phyloP scores from a whole-genome alignment of 768 basidiomycete species.

The Lactifluus piperatus region DNA sequence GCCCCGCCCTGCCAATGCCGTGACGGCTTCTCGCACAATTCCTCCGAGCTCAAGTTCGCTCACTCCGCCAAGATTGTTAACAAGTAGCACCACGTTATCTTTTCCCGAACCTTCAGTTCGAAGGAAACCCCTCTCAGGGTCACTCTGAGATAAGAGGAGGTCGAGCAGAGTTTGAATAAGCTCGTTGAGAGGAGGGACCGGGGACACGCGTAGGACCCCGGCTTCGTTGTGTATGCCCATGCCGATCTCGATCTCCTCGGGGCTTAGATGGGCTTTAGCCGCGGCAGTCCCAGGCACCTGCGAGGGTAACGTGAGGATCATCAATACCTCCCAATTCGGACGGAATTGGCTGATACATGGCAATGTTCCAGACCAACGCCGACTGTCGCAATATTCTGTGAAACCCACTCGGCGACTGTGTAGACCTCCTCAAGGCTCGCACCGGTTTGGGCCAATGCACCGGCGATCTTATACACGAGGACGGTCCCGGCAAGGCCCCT shows the following conservation, averaged over 20 bases:
- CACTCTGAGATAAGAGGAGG: slow-evolving; percentile 60
- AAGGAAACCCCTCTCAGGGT: slow-evolving; percentile 71
- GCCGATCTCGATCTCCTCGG: slow-evolving; percentile 76
- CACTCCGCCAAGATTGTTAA: slow-evolving; percentile 84
- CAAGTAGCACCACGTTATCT: slow-evolving; percentile 68
- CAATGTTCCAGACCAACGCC: slow-evolving; percentile 86
- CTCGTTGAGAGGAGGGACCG: slow-evolving; percentile 59
- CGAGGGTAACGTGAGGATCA: not conserved
- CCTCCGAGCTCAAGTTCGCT: slow-evolving; percentile 75
- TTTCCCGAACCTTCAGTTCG: slow-evolving; percentile 52
- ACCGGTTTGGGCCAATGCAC: slow-evolving; percentile 65
- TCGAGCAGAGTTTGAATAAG: slow-evolving; percentile 65
- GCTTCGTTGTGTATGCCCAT: slow-evolving; percentile 91
- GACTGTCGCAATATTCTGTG: slow-evolving; percentile 66
- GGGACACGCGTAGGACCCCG: slow-evolving; percentile 58
- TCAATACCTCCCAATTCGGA: not conserved
- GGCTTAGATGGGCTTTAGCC: slow-evolving; percentile 43
- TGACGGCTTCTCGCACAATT: slow-evolving; percentile 53
- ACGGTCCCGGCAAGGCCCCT: slow-evolving; percentile 80
- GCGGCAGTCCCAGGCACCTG: slow-evolving; percentile 75
- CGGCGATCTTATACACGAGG: slow-evolving; percentile 85
- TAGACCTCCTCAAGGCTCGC: slow-evolving; percentile 63
- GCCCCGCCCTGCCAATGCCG: slow-evolving; percentile 44
- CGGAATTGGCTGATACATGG: slow-evolving; percentile 41
- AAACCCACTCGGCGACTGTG: slow-evolving; percentile 52